Conservation (phyloP, 2,329 filamentous ascomycete species). For the Sporothrix protearum region DNA sequence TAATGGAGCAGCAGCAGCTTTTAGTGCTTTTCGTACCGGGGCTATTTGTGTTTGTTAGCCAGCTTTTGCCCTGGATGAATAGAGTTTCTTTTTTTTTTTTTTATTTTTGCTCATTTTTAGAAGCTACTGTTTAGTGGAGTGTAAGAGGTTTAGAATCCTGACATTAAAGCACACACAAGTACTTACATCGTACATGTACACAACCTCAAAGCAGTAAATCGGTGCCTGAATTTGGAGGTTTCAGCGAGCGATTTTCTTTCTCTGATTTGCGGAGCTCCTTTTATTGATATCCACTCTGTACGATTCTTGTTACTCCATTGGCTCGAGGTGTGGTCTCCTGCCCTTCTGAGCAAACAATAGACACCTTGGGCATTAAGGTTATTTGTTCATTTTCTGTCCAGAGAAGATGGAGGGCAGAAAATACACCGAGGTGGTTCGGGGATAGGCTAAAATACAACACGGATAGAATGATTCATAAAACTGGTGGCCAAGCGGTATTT, state of each 20-base stretch:
- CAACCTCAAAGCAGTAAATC: not conserved
- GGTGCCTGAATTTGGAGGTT: not conserved
- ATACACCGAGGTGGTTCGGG: not conserved
- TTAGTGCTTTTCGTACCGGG: not conserved
- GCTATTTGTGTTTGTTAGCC: not conserved
- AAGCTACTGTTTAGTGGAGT: conserved; percentile 11
- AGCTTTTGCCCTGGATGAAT: not conserved
- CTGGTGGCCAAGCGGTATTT: conserved; percentile 1
- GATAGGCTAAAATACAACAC: not conserved
- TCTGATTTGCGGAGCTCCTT: not conserved
- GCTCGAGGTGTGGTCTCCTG: not conserved
- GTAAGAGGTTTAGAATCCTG: not conserved
- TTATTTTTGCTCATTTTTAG: too few relatives aligned
- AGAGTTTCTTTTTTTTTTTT: not conserved
- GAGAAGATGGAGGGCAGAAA: not conserved
- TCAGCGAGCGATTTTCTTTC: conserved; percentile 9
- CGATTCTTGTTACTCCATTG: conserved; percentile 15
- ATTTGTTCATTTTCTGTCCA: not conserved
- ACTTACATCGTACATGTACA: too few relatives aligned
- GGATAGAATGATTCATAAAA: not conserved
- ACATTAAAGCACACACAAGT: not conserved
- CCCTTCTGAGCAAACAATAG: not conserved
- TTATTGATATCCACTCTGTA: not conserved
- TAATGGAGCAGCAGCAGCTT: not conserved
- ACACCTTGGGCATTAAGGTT: not conserved